These are phyloP conservation scores for Thalassiosira hispida DNA, from an alignment of 352 stramenopile genomes.

Conservation along the genomic window DNA sequence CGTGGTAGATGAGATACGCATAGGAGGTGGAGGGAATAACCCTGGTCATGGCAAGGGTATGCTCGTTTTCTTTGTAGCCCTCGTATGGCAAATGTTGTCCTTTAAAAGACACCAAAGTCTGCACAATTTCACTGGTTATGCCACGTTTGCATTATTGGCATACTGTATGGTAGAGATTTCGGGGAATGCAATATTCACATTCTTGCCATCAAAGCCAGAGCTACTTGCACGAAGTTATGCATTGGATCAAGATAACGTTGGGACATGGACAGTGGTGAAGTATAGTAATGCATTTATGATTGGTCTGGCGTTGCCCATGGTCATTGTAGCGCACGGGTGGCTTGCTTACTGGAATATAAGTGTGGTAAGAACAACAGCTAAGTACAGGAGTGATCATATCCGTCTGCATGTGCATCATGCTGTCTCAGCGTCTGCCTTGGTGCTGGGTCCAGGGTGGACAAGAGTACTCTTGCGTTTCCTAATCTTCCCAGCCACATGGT, in stretches of 20 bases:
- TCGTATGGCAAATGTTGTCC: background rate
- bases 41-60: background rate
- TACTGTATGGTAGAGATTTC: background rate
- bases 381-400: background rate
- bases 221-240: background rate
- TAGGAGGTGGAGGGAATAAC: background rate
- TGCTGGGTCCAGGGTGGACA: background rate
- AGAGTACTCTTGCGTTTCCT: background rate
- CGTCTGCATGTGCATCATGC: background rate
- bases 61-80: background rate
- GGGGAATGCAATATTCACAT: background rate
- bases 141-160: background rate
- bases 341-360: background rate
- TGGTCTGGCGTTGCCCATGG: background rate
- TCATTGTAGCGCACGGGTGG: background rate
- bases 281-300: too few relatives aligned
- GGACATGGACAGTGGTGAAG: too few relatives aligned
- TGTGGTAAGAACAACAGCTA: background rate
- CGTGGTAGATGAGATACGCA: background rate
- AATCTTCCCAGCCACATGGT: background rate
- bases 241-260: background rate
- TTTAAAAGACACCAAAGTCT: background rate
- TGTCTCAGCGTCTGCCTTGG: background rate
- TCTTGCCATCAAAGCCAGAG: background rate
- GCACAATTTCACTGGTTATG: background rate